Evolutionary conservation across 441 rosid species (phyloP).

Genomic region (Gossypium davidsonii): DNA sequence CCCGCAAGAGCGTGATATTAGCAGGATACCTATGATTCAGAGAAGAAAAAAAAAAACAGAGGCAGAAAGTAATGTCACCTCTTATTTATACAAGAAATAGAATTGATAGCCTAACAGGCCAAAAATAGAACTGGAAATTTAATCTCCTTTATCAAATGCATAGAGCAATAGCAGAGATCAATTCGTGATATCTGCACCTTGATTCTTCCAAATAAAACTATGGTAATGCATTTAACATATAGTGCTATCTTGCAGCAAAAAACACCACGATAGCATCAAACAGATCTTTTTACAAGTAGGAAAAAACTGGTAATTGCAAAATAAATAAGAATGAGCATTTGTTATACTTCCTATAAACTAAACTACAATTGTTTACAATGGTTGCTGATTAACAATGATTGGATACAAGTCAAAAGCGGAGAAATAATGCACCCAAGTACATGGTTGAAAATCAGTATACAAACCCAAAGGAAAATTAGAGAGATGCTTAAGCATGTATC

Average conservation of each 20-base stretch:
- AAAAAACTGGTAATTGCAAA: neutral
- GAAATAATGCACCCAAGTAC: neutral
- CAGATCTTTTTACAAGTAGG: neutral
- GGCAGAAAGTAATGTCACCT: slow-evolving; percentile 2
- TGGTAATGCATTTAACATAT: neutral
- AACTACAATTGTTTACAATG: neutral
- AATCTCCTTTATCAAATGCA: neutral
- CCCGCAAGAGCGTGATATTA: slow-evolving; percentile 92
- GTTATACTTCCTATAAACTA: neutral
- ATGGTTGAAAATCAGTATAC: neutral
- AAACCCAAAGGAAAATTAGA: neutral
- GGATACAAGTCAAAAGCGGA: neutral
- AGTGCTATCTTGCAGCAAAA: neutral
- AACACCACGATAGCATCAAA: neutral
- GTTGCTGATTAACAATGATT: neutral
- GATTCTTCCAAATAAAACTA: neutral
- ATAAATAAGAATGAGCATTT: neutral
- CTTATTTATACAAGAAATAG: neutral
- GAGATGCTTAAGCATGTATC: slow-evolving; percentile 6
- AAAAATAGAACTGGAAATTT: neutral
- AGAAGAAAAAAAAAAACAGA: neutral
- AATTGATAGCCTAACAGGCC: neutral
- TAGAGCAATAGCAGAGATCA: neutral
- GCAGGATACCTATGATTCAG: slow-evolving; percentile 76
- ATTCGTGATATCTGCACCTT: neutral